Conservation (phyloP, 2,329 filamentous ascomycete genomes). For the Allantophomopsis lycopodina region DNA sequence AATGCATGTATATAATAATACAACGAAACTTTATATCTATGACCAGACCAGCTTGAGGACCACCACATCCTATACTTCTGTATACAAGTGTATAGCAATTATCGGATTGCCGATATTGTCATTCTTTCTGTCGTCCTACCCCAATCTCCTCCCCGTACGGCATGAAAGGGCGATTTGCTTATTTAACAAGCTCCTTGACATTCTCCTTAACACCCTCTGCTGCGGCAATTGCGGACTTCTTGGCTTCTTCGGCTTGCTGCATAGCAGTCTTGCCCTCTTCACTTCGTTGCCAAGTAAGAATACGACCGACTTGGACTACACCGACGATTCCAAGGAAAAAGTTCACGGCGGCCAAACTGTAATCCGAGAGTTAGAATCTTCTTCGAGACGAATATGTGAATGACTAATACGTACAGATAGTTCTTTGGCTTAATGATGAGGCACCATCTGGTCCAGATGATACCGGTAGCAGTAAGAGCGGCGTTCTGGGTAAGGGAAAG, state of each 20-base stretch:
- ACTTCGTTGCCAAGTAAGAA: constrained; percentile 49
- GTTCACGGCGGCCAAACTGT: constrained; percentile 83
- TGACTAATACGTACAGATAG: constrained; percentile 49
- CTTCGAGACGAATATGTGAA: constrained; percentile 1
- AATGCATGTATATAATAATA: too few species aligned
- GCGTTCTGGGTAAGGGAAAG: constrained; percentile 88
- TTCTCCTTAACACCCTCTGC: constrained; percentile 18
- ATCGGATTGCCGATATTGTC: too few species aligned
- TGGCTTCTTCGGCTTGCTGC: constrained; percentile 16
- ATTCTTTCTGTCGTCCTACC: too few species aligned
- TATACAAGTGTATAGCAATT: too few species aligned
- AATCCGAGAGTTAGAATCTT: neutral
- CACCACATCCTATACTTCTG: too few species aligned
- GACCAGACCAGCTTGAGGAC: too few species aligned
- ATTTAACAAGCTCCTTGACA: constrained; percentile 20
- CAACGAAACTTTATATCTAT: too few species aligned
- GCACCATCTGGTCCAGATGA: constrained; percentile 99
- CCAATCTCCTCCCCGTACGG: too few species aligned
- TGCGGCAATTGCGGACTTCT: constrained; percentile 8
- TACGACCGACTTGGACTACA: constrained; percentile 67
- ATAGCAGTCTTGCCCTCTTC: constrained; percentile 32
- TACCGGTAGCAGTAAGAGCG: constrained; percentile 77
- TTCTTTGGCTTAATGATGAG: constrained; percentile 93
- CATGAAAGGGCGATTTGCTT: neutral
- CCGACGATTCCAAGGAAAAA: constrained; percentile 93